Conservation (phyloP, 2,329 filamentous ascomycete genomes). For the Neonectria faginata region DNA sequence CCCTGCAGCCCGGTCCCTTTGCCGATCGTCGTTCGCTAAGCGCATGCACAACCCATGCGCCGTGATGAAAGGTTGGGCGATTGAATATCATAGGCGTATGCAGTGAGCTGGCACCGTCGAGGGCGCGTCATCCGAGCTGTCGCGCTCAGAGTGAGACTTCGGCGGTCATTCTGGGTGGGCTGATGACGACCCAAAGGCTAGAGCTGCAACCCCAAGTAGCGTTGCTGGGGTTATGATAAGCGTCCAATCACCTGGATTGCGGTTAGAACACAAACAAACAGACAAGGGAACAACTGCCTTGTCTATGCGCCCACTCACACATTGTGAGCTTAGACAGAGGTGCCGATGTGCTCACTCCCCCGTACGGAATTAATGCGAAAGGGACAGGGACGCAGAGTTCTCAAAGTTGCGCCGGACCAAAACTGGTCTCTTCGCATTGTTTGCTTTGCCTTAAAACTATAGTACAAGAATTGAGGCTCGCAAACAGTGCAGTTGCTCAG, state of each 20-base stretch:
- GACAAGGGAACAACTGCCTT: background rate
- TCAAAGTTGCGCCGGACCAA: slow-evolving; percentile 50
- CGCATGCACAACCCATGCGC: background rate
- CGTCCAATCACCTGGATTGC: slow-evolving; percentile 3
- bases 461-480: slow-evolving; percentile 43
- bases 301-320: background rate
- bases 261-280: slow-evolving; percentile 14
- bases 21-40: background rate
- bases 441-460: slow-evolving; percentile 46
- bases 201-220: too few species aligned
- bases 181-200: background rate
- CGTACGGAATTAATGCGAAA: background rate
- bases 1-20: slow-evolving; percentile 4
- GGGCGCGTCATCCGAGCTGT: background rate
- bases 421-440: slow-evolving; percentile 54
- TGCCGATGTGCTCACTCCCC: too few species aligned
- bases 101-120: background rate
- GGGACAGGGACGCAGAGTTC: background rate
- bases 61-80: background rate
- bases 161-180: background rate
- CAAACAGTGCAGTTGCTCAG: slow-evolving; percentile 42
- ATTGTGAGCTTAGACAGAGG: too few species aligned
- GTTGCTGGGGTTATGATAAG: background rate
- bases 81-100: background rate
- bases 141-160: background rate